Percentiles rank a stretch among this genome's conserved stretches.
These are phyloP conservation scores for Alternaria triticimaculans DNA, from an alignment of 2,329 filamentous ascomycete genomes.

Conservation along the genomic window DNA sequence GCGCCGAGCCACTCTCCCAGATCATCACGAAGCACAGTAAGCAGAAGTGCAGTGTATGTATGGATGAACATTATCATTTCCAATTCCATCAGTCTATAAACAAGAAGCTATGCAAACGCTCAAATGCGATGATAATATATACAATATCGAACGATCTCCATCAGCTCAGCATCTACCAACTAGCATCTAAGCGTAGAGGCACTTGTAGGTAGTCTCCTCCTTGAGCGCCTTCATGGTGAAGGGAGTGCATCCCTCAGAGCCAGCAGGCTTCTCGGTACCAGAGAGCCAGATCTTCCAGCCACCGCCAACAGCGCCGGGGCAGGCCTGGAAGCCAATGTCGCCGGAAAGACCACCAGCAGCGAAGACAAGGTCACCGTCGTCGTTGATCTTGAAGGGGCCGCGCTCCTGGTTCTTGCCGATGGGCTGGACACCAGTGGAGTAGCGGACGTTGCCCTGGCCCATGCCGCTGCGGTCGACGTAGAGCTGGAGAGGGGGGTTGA, in stretches of 20 bases:
- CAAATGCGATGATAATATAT: conserved; percentile 1
- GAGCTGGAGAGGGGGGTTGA: conserved; percentile 56
- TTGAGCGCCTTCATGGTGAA: conserved; percentile 10
- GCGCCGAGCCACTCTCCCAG: neutral
- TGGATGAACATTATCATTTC: conserved; percentile 1
- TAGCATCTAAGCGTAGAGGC: conserved; percentile 11
- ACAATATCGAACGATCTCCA: conserved; percentile 1
- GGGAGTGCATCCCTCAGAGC: conserved; percentile 6
- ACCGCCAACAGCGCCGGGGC: conserved; percentile 56
- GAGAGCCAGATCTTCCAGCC: conserved; percentile 43
- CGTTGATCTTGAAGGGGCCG: conserved; percentile 57
- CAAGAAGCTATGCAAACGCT: conserved; percentile 8
- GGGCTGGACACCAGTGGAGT: conserved; percentile 55
- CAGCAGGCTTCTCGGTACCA: conserved; percentile 28
- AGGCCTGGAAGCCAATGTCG: conserved; percentile 58
- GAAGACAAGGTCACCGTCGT: conserved; percentile 56
- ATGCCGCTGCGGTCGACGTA: conserved; percentile 66
- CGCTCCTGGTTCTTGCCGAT: conserved; percentile 55
- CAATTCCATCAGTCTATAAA: conserved; percentile 3
- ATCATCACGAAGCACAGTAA: neutral
- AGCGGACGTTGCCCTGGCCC: conserved; percentile 62
- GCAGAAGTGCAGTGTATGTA: neutral
- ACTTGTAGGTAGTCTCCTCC: conserved; percentile 11
- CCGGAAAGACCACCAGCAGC: conserved; percentile 22
- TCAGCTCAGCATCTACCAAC: neutral